These are phyloP conservation scores for Thinopyrum elongatum DNA, from an alignment of 176 grass and related monocot genomes.

Conservation along the genomic window DNA sequence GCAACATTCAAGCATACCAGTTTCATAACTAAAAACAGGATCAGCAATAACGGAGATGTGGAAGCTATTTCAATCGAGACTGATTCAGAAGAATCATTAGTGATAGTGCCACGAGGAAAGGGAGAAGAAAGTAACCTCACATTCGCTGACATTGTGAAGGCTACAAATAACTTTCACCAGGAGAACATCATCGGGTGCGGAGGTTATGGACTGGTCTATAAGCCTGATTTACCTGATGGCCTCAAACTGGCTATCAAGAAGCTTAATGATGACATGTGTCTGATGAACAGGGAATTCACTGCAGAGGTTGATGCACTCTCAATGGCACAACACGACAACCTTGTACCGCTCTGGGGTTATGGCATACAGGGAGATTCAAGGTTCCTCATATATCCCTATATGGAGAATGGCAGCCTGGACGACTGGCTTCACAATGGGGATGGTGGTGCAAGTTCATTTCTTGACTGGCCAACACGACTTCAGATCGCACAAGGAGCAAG, in stretches of 20 bases:
- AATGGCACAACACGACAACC: constrained; percentile 59
- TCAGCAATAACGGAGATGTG: neutral
- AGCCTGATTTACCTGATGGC: constrained; percentile 45
- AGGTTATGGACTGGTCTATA: constrained; percentile 65
- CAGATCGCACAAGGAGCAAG: constrained; percentile 64
- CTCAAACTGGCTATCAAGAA: constrained; percentile 62
- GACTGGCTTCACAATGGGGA: constrained; percentile 78
- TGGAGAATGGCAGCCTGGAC: constrained; percentile 89
- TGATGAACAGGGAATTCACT: constrained; percentile 62
- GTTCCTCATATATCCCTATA: constrained; percentile 66
- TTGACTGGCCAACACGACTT: constrained; percentile 61
- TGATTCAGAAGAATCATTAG: constrained; percentile 30
- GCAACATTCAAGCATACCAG: neutral
- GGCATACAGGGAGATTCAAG: constrained; percentile 44
- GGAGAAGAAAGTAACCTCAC: constrained; percentile 31
- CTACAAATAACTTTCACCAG: constrained; percentile 68
- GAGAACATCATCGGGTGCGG: constrained; percentile 68
- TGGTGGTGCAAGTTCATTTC: constrained; percentile 27
- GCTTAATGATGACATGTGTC: constrained; percentile 52
- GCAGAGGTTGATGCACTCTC: constrained; percentile 72
- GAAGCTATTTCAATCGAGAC: neutral
- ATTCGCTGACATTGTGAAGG: constrained; percentile 49
- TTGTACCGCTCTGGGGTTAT: constrained; percentile 62
- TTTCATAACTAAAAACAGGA: neutral
- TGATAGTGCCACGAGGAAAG: constrained; percentile 7